Conservation (phyloP, 441 rosid species). For the Bocquillonia castaneifolia region DNA sequence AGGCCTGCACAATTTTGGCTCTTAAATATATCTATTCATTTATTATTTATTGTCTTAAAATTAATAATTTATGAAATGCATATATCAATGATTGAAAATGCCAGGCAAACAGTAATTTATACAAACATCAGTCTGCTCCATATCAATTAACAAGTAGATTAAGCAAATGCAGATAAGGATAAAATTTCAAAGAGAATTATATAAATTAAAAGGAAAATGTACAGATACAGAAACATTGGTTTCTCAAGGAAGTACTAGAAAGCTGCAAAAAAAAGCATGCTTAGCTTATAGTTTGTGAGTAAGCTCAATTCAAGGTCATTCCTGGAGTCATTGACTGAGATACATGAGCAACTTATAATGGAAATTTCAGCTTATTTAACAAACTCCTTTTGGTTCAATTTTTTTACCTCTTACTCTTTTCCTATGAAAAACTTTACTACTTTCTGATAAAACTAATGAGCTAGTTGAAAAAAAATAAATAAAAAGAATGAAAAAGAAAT, state of each 20-base stretch:
- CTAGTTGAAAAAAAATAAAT: no score
- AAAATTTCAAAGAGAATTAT: not conserved
- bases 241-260: not conserved
- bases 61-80: not conserved
- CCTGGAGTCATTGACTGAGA: not conserved
- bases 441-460: no score
- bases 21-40: no score
- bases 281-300: not conserved
- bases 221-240: not conserved
- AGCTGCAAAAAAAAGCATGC: not conserved
- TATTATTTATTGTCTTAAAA: no score
- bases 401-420: not conserved
- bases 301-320: not conserved
- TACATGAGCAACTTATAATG: not conserved
- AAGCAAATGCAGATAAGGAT: not conserved
- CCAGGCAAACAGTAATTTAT: not conserved
- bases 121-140: not conserved
- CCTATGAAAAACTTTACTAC: not conserved
- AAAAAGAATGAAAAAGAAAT: no score
- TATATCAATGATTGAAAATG: not conserved
- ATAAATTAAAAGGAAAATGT: not conserved
- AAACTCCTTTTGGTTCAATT: not conserved
- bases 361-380: not conserved
- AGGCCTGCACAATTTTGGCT: no score
- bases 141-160: not conserved